Percentiles rank a stretch among this genome's conserved stretches.
Conservation (phyloP, 345 rosid species). For the Mallotus nudiflorus region DNA sequence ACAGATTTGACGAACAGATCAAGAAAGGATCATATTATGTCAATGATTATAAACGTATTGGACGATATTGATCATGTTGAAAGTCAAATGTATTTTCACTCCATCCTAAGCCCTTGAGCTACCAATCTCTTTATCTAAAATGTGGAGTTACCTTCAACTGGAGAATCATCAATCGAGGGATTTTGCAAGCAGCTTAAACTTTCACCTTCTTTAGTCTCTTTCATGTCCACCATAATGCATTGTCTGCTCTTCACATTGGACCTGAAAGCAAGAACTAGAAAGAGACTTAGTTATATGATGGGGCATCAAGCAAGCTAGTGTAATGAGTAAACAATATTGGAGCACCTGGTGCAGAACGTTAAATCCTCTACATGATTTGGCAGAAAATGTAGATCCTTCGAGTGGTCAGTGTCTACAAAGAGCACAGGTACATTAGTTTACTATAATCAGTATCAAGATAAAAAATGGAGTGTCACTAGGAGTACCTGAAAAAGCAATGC, state of each 20-base stretch:
- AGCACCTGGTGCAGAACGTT: constrained; percentile 29
- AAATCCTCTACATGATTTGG: constrained; percentile 32
- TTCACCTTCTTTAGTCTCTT: constrained; percentile 20
- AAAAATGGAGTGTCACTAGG: constrained; percentile 23
- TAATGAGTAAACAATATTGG: constrained; percentile 1
- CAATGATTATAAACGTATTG: neutral
- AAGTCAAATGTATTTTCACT: neutral
- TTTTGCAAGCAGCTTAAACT: constrained; percentile 10
- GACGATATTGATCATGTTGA: neutral
- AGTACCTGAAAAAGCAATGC: constrained; percentile 32
- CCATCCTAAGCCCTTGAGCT: constrained; percentile 1
- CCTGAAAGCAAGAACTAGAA: constrained; percentile 27
- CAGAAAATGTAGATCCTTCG: constrained; percentile 28
- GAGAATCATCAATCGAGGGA: constrained; percentile 17
- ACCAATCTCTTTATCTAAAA: neutral
- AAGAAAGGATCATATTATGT: neutral
- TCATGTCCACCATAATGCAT: constrained; percentile 25
- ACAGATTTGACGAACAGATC: neutral
- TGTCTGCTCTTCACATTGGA: constrained; percentile 28
- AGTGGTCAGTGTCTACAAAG: constrained; percentile 39
- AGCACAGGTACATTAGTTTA: constrained; percentile 15
- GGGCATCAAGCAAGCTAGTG: constrained; percentile 10
- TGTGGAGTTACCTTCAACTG: constrained; percentile 29
- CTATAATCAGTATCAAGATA: constrained; percentile 26
- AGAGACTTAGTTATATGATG: constrained; percentile 9